Conservation (phyloP, 2,329 filamentous ascomycete species). For the Aspergillus glaucus region DNA sequence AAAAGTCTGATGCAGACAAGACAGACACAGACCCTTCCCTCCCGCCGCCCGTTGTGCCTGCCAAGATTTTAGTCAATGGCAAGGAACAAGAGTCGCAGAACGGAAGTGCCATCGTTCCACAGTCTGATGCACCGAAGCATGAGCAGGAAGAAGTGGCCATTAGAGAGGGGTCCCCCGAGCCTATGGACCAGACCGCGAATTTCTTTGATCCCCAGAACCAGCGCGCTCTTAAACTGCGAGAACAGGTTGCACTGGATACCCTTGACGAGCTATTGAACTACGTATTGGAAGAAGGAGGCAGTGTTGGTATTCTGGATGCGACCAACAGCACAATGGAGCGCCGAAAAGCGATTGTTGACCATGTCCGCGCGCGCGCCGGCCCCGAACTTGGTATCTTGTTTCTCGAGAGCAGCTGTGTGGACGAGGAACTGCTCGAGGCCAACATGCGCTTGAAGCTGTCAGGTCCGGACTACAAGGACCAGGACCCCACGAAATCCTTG, state of each 20-base stretch:
- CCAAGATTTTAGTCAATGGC: slow-evolving; percentile 56
- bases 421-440: slow-evolving; percentile 76
- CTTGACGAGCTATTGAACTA: slow-evolving; percentile 89
- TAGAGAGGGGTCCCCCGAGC: slow-evolving; percentile 36
- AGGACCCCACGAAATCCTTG: slow-evolving; percentile 78
- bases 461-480: slow-evolving; percentile 90
- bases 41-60: slow-evolving; percentile 37
- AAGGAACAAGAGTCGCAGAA: slow-evolving; percentile 34
- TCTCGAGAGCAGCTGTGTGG: slow-evolving; percentile 87
- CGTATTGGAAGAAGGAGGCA: slow-evolving; percentile 71
- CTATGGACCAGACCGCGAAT: slow-evolving; percentile 78
- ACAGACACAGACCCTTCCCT: slow-evolving; percentile 27
- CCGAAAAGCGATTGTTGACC: slow-evolving; percentile 74
- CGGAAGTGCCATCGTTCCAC: slow-evolving; percentile 20
- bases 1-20: neutral
- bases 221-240: slow-evolving; percentile 72
- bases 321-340: slow-evolving; percentile 92
- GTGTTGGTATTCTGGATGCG: slow-evolving; percentile 91
- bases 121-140: slow-evolving; percentile 13
- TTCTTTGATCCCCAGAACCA: slow-evolving; percentile 93
- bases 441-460: slow-evolving; percentile 97
- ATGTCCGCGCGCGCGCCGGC: slow-evolving; percentile 74
- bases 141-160: slow-evolving; percentile 15
- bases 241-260: slow-evolving; percentile 88
- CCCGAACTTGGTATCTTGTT: slow-evolving; percentile 85